phyloP scores from a whole-genome alignment of 2,329 filamentous ascomycete species.

The Arthroderma sp. region DNA sequence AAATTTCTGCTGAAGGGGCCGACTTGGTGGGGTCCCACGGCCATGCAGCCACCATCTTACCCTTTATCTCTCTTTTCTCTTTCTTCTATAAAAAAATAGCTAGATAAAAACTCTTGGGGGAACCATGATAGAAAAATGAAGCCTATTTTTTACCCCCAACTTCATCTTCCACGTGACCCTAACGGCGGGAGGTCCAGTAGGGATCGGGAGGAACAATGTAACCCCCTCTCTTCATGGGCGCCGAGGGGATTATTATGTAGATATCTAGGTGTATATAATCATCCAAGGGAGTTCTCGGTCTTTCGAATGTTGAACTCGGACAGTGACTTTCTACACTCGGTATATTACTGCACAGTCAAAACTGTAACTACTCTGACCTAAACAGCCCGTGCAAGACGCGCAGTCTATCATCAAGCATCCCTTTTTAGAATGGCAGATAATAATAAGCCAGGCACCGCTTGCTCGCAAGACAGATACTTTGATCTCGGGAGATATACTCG shows the following conservation, averaged over 20 bases:
- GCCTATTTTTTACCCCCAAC: neutral
- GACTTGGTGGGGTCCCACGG: too few species aligned
- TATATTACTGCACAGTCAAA: neutral
- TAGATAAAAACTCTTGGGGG: neutral
- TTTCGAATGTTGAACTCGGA: neutral
- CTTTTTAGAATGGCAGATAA: neutral
- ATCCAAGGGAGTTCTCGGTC: neutral
- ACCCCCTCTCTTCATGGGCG: too few species aligned
- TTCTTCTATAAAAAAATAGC: neutral
- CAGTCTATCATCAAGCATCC: neutral
- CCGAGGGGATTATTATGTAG: neutral
- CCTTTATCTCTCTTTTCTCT: neutral
- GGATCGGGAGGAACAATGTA: neutral
- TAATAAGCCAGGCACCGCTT: neutral
- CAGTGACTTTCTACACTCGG: neutral
- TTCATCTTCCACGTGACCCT: neutral
- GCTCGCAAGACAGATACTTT: constrained; percentile 20
- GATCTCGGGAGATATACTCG: constrained; percentile 50
- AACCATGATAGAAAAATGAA: neutral
- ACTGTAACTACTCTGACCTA: neutral
- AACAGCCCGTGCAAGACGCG: neutral
- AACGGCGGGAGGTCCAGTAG: neutral
- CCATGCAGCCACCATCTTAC: too few species aligned
- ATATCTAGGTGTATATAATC: neutral
- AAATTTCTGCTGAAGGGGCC: too few species aligned